These are phyloP conservation scores for Echria macrotheca DNA, from an alignment of 495 filamentous ascomycete species.

Conservation along the genomic window DNA sequence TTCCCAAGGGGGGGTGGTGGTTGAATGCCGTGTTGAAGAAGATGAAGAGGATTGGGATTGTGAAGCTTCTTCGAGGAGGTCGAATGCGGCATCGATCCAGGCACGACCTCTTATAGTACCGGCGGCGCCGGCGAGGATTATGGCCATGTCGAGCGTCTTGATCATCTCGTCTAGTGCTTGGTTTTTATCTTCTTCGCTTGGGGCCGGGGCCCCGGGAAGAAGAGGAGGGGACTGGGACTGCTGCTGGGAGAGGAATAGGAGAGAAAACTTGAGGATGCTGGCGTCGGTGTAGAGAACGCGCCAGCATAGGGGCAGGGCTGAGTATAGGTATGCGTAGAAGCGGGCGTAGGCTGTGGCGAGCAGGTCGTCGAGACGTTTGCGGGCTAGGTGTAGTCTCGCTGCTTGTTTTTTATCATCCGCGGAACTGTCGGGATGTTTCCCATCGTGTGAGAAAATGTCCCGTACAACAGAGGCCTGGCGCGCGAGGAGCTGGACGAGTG, in stretches of 20 bases:
- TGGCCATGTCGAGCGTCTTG: slow-evolving; percentile 64
- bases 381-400: background rate
- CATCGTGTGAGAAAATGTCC: too few species aligned
- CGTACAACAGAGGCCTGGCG: slow-evolving; percentile 36
- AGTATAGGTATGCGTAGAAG: slow-evolving; percentile 71
- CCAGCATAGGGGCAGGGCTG: slow-evolving; percentile 71
- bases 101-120: slow-evolving; percentile 43
- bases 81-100: slow-evolving; percentile 54
- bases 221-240: too few species aligned
- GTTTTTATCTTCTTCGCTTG: slow-evolving; percentile 10
- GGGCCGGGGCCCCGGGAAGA: background rate
- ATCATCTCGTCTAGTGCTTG: slow-evolving; percentile 49
- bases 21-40: background rate
- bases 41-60: background rate
- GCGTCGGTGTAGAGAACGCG: slow-evolving; percentile 73
- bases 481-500: slow-evolving; percentile 32
- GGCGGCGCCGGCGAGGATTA: slow-evolving; percentile 76
- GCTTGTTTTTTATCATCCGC: too few species aligned
- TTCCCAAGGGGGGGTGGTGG: background rate
- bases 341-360: slow-evolving; percentile 45
- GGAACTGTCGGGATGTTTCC: too few species aligned
- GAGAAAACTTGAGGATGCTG: slow-evolving; percentile 54
- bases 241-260: slow-evolving; percentile 30
- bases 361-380: slow-evolving; percentile 41
- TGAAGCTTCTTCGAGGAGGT: slow-evolving; percentile 35